Percentiles rank a stretch among this genome's conserved stretches.
Evolutionary conservation across 176 grass and related monocot species (phyloP).

Genomic region (Carex cristatella): DNA sequence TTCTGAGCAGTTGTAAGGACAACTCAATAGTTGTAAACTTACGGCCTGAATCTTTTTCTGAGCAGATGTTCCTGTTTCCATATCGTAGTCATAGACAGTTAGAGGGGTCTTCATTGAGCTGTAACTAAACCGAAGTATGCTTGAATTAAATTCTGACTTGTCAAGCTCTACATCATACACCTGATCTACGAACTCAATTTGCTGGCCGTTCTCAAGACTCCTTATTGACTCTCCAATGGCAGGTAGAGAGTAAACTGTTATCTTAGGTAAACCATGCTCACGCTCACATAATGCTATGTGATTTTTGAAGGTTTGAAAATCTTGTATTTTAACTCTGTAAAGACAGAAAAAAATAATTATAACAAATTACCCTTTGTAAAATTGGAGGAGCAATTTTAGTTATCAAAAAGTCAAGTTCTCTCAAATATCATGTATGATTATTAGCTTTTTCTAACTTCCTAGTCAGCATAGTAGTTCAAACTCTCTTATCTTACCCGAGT

Average conservation of each 20-base stretch:
- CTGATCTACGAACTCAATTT: constrained; percentile 69
- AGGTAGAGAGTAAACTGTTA: constrained; percentile 62
- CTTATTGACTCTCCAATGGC: constrained; percentile 51
- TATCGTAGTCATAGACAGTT: constrained; percentile 77
- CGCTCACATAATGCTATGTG: constrained; percentile 77
- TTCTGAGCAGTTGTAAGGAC: no score
- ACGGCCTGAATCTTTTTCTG: constrained; percentile 79
- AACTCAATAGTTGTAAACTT: constrained; percentile 25
- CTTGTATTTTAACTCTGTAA: constrained; percentile 84
- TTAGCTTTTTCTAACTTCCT: not conserved
- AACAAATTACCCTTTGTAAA: constrained; percentile 2
- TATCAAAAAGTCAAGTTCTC: not conserved
- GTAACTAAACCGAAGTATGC: constrained; percentile 63
- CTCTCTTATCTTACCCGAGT: not conserved
- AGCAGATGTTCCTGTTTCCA: constrained; percentile 67
- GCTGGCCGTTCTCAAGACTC: constrained; percentile 47
- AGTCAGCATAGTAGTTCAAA: not conserved
- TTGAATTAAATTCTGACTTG: constrained; percentile 56
- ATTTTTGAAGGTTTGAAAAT: constrained; percentile 63
- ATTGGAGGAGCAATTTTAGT: not conserved
- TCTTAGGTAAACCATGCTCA: constrained; percentile 71
- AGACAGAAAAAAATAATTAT: not conserved
- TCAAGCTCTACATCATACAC: constrained; percentile 50
- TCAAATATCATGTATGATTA: not conserved
- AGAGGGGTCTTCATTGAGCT: constrained; percentile 69